These are phyloP conservation scores for Sclerotinia minor DNA, from an alignment of 2,329 filamentous ascomycete species.

Conservation along the genomic window DNA sequence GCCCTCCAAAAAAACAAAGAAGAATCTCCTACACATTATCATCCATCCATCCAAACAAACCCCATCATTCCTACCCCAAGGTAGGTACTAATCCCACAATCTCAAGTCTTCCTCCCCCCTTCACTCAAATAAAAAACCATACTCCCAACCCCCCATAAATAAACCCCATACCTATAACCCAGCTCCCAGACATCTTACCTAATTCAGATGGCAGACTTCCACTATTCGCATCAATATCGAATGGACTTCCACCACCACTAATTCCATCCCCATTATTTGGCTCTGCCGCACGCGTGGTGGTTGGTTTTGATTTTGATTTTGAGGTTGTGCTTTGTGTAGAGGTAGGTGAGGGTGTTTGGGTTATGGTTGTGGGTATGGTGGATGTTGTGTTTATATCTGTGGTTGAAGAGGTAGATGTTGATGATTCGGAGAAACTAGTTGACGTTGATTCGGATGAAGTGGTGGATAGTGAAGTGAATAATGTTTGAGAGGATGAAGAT, in stretches of 20 bases:
- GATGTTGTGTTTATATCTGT: neutral
- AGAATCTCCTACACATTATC: neutral
- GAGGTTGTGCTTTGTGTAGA: constrained; percentile 1
- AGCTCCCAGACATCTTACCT: neutral
- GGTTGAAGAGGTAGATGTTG: neutral
- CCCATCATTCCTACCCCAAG: neutral
- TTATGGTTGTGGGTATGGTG: neutral
- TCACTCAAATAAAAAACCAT: constrained; percentile 4
- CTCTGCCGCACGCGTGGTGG: neutral
- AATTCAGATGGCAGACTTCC: neutral
- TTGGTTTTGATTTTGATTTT: neutral
- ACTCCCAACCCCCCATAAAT: neutral
- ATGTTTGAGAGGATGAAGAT: neutral
- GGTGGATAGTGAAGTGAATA: neutral
- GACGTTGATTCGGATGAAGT: too few species aligned
- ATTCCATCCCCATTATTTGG: constrained; percentile 9
- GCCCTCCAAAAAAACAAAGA: too few species aligned
- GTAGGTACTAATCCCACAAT: neutral
- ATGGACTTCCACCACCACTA: constrained; percentile 26
- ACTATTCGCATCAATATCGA: constrained; percentile 25
- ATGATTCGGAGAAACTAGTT: neutral
- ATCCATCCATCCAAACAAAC: neutral
- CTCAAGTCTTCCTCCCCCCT: too few species aligned
- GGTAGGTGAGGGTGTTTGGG: neutral
- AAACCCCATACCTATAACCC: neutral